These are phyloP conservation scores for Scytalidium sp. DNA, from an alignment of 2,329 filamentous ascomycete genomes.

Conservation along the genomic window DNA sequence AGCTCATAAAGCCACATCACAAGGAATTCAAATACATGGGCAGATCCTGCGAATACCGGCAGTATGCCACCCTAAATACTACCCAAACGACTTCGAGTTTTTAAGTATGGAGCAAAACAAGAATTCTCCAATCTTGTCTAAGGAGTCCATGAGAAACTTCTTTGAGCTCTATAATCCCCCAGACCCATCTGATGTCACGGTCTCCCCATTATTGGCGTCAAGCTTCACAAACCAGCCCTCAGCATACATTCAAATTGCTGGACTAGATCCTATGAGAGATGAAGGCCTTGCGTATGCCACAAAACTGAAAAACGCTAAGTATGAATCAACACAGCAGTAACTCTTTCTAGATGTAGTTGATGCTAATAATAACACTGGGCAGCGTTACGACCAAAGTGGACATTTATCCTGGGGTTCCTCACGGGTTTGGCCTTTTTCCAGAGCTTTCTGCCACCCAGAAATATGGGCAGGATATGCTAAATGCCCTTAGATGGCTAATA, in stretches of 20 bases:
- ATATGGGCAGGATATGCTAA: conserved; percentile 1
- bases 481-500: conserved; percentile 1
- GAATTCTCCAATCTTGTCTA: conserved; percentile 27
- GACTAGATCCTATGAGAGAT: conserved; percentile 45
- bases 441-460: not conserved
- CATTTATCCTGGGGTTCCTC: conserved; percentile 50
- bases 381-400: conserved; percentile 46
- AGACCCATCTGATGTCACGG: not conserved
- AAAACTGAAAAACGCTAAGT: conserved; percentile 41
- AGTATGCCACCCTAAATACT: conserved; percentile 34
- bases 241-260: conserved; percentile 30
- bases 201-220: not conserved
- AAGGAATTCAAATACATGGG: conserved; percentile 28
- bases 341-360: not conserved
- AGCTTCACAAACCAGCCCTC: not conserved
- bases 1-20: conserved; percentile 29
- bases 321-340: conserved; percentile 10
- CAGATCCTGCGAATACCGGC: conserved; percentile 34
- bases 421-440: conserved; percentile 36
- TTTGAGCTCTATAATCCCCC: conserved; percentile 25
- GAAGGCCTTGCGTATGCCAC: conserved; percentile 45
- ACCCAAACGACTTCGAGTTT: conserved; percentile 31
- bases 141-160: conserved; percentile 31
- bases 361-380: not conserved
- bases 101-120: conserved; percentile 32